A percentile compares a stretch with the other conserved stretches of the same genome.
Conservation (phyloP, 83 land plant species). For the Larix sibirica region DNA sequence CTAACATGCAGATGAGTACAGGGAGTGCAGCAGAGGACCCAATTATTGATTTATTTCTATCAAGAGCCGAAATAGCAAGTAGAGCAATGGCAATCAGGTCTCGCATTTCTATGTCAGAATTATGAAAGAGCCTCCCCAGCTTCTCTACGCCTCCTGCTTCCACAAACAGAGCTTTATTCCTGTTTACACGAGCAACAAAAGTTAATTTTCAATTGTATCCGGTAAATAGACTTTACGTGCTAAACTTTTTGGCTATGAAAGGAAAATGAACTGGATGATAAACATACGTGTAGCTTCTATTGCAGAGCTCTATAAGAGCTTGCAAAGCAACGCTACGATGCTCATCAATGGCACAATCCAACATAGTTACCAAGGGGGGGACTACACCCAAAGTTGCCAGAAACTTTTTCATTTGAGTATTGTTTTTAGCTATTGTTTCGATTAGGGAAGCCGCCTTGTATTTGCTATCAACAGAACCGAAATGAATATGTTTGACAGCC, state of each 20-base stretch:
- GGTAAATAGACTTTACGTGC: too few relatives aligned
- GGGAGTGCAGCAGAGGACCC: slow-evolving; percentile 24
- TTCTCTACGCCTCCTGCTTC: slow-evolving; percentile 47
- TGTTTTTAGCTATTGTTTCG: slow-evolving; percentile 27
- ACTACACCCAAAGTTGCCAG: slow-evolving; percentile 55
- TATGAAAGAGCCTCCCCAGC: slow-evolving; percentile 22
- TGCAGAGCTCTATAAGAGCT: slow-evolving; percentile 51
- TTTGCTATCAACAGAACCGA: slow-evolving; percentile 47
- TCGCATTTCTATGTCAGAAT: background rate
- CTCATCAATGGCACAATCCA: slow-evolving; percentile 14
- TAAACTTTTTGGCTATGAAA: background rate
- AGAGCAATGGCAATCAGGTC: slow-evolving; percentile 25
- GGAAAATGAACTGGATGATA: background rate
- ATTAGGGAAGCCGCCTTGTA: slow-evolving; percentile 45
- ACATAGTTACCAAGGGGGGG: slow-evolving; percentile 39
- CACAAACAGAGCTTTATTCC: slow-evolving; percentile 58
- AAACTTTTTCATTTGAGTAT: slow-evolving; percentile 22
- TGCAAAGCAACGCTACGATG: slow-evolving; percentile 34
- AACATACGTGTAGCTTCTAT: slow-evolving; percentile 58
- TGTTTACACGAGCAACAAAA: slow-evolving; percentile 15
- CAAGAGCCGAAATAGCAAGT: slow-evolving; percentile 38
- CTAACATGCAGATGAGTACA: slow-evolving; percentile 28
- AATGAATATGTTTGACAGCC: slow-evolving; percentile 52
- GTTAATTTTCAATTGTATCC: background rate
- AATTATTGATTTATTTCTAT: slow-evolving; percentile 24